Base-by-base conservation (phyloP, 1,139 yeast species). In the Pichia sp. region DNA sequence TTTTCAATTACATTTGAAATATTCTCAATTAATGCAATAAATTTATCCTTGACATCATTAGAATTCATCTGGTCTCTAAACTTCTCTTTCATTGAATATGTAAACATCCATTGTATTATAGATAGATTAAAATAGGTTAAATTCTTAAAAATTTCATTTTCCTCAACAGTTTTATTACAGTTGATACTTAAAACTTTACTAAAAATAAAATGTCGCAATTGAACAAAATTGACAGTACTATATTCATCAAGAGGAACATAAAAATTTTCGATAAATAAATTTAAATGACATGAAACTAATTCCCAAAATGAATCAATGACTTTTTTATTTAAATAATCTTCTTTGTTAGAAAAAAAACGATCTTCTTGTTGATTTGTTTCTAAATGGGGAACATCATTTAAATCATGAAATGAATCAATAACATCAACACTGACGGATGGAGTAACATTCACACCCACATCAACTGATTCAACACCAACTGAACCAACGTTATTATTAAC, bases 91-190 rank as follows among this genome's bases (percentile, higher is more conserved):
- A 59, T 31, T 5, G 56, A 29, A 14, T 56, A 46, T 26, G 62
- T 62, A 42, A 68, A 54, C n/a, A 77, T 55, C 18, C 76, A 56
- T 52, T 80, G 86, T 39, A 69, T 65, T 2, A 76, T 52, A 0
- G 78, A 72, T 24, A 80, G 53, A 51, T 75, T 78, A 56, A 76
- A 77, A 40, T 74, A 78, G 47, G 72, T 68, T n/a, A 66, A 60
- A 2, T 42, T 43, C 7, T 37, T 35, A 5, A 56, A 38, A 6
- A 55, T 31, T 14, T 42, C 38, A 8, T 11, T 25, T 13, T 50
- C 37, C 10, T 39, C 35, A 23, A 32, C 23, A 19, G 27, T 32
- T 4, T 23, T 26, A 5, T 33, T 9, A 22, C 14, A 28, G 11
- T 31, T 29, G 14, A 33, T 26, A 18, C 37, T 37, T 19, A 42